phyloP scores from a whole-genome alignment of 192 early-diverging fungal genomes.

The Podochytrium sp. region DNA sequence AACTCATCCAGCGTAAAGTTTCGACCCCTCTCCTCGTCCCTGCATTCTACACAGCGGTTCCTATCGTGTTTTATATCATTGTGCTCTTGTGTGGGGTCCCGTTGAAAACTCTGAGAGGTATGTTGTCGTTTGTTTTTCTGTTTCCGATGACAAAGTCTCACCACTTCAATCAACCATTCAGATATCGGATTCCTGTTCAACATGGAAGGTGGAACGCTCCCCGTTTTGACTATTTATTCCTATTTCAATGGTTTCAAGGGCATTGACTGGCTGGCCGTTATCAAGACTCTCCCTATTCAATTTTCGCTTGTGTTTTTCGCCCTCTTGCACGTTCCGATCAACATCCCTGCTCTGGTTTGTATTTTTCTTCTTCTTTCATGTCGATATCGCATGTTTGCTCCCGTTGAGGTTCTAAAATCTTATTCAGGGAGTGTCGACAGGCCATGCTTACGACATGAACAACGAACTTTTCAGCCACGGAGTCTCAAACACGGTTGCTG shows the following conservation, averaged over 20 bases:
- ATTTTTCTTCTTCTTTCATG: not conserved
- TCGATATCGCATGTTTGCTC: not conserved
- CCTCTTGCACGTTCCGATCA: constrained; percentile 96
- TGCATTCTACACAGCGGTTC: constrained; percentile 83
- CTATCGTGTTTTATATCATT: constrained; percentile 73
- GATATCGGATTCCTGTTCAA: constrained; percentile 83
- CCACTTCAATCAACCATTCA: not conserved
- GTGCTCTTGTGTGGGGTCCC: constrained; percentile 63
- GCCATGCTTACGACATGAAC: constrained; percentile 88
- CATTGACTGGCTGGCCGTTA: constrained; percentile 47
- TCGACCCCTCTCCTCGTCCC: constrained; percentile 87
- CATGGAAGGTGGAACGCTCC: constrained; percentile 66
- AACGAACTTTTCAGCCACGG: constrained; percentile 93
- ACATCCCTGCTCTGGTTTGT: constrained; percentile 46
- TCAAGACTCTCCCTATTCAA: constrained; percentile 82
- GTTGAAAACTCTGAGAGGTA: constrained; percentile 67
- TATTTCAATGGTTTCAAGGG: constrained; percentile 59
- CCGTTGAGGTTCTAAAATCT: not conserved
- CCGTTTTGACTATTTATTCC: constrained; percentile 91
- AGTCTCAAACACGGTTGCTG: constrained; percentile 82
- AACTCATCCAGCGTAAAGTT: constrained; percentile 68
- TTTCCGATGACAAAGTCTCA: constrained; percentile 65
- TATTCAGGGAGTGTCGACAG: constrained; percentile 77
- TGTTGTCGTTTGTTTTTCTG: no score
- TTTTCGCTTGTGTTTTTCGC: constrained; percentile 93